These are phyloP conservation scores for Alternaria solani DNA, from an alignment of 2,329 filamentous ascomycete genomes.

Conservation along the genomic window DNA sequence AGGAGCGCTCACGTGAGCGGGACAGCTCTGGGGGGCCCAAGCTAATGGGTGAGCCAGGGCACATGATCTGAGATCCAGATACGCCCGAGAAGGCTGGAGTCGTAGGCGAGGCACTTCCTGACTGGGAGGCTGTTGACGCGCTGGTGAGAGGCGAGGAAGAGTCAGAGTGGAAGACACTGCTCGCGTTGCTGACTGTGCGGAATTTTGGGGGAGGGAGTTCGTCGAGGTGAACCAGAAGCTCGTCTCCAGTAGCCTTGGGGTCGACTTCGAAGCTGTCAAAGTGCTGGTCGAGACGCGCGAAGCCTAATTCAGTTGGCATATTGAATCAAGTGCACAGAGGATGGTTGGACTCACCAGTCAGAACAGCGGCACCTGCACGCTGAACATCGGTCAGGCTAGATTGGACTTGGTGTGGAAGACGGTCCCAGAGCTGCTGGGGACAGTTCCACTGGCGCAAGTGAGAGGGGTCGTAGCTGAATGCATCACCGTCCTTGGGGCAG, in stretches of 20 bases:
- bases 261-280: constrained; percentile 25
- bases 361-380: constrained; percentile 56
- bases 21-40: constrained; percentile 29
- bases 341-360: constrained; percentile 48
- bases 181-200: constrained; percentile 40
- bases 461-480: constrained; percentile 48
- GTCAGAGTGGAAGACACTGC: constrained; percentile 40
- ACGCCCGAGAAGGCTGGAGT: constrained; percentile 24
- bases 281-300: constrained; percentile 43
- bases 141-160: constrained; percentile 34
- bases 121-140: constrained; percentile 36
- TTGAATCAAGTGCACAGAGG: constrained; percentile 12
- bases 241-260: constrained; percentile 32
- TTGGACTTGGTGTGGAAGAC: constrained; percentile 48
- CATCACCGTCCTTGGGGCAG: constrained; percentile 48
- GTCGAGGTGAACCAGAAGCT: constrained; percentile 34
- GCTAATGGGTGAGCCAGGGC: constrained; percentile 42
- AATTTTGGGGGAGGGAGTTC: constrained; percentile 37
- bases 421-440: constrained; percentile 47
- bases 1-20: constrained; percentile 41
- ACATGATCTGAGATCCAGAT: constrained; percentile 28
- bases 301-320: constrained; percentile 34
- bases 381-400: constrained; percentile 49
- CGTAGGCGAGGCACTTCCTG: constrained; percentile 35
- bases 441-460: constrained; percentile 52